These are phyloP conservation scores for Solanum medicagineum DNA, from an alignment of 257 asterid species.

Conservation along the genomic window DNA sequence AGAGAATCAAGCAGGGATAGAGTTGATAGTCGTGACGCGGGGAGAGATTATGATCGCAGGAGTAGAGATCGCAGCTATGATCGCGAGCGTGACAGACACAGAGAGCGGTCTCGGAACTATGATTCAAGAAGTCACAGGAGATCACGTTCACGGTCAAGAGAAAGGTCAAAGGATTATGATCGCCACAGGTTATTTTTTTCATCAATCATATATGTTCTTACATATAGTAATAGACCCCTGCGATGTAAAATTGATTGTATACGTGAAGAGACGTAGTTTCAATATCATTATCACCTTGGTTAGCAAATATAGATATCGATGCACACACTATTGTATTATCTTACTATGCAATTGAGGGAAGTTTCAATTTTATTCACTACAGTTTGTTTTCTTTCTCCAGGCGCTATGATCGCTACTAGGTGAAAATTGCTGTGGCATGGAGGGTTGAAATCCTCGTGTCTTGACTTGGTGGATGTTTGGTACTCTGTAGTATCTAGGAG, in stretches of 20 bases:
- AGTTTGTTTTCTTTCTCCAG: conserved; percentile 10
- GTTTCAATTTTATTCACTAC: neutral
- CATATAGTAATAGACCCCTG: neutral
- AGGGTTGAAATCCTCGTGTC: conserved; percentile 1
- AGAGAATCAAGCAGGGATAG: conserved; percentile 63
- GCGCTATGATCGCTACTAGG: conserved; percentile 49
- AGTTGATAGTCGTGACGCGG: conserved; percentile 48
- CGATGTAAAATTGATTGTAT: neutral
- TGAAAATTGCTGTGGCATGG: neutral
- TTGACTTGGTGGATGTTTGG: neutral
- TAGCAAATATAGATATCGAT: neutral
- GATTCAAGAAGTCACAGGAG: conserved; percentile 73
- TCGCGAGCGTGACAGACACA: conserved; percentile 59
- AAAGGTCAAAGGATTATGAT: conserved; percentile 81
- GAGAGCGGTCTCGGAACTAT: conserved; percentile 54
- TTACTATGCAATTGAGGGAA: neutral
- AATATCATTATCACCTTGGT: neutral
- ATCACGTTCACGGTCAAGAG: conserved; percentile 83
- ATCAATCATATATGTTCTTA: neutral
- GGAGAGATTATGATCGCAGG: conserved; percentile 56
- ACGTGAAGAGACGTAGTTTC: neutral
- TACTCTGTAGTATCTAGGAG: neutral
- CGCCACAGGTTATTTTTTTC: conserved; percentile 53
- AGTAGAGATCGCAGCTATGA: conserved; percentile 48
- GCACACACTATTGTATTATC: neutral